phyloP scores from a whole-genome alignment of 2,329 filamentous ascomycete genomes.

The Xylaria sp. region DNA sequence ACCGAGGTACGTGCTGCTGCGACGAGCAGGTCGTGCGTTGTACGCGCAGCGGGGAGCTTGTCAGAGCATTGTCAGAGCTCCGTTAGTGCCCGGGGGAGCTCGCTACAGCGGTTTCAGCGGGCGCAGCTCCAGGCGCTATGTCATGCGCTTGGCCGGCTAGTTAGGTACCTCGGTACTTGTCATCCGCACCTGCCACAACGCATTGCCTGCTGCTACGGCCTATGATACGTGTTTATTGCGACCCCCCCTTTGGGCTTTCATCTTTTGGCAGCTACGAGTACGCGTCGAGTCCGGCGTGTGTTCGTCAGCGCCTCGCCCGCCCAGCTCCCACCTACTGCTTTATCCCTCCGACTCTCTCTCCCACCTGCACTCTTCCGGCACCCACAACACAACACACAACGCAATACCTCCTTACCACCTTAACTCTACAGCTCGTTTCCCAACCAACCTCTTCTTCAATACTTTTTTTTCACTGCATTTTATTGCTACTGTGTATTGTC shows the following conservation, averaged over 20 bases:
- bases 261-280: no score
- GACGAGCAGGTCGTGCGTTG: no score
- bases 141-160: no score
- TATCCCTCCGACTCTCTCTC: not conserved
- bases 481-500: not conserved
- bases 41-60: no score
- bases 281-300: no score
- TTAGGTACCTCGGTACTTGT: no score
- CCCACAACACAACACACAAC: not conserved
- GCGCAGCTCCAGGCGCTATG: no score
- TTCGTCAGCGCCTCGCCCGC: not conserved
- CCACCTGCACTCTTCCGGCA: not conserved
- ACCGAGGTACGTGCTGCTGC: no score
- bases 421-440: not conserved
- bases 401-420: not conserved
- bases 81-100: no score
- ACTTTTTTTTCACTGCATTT: no score
- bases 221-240: not conserved
- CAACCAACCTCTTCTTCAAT: not conserved
- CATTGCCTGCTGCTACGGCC: not conserved
- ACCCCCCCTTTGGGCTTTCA: not conserved
- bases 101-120: no score
- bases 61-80: no score
- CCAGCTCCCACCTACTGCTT: not conserved
- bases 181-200: not conserved